Base-by-base conservation (phyloP, 768 basidiomycete species). In the Boletus speciosus region DNA sequence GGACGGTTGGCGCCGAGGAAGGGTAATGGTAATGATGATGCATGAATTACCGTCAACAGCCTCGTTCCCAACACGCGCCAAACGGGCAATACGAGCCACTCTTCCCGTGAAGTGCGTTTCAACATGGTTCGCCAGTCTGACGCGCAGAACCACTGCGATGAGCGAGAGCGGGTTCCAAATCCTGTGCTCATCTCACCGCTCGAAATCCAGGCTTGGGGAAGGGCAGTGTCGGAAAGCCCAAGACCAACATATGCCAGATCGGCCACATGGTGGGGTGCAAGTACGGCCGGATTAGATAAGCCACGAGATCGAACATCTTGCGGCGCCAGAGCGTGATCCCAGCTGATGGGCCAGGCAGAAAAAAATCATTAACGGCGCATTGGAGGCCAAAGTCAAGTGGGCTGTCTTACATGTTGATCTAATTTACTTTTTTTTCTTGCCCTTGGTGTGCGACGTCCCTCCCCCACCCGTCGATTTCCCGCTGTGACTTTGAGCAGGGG, bases 341-440 rank as follows among this genome's bases (percentile, higher is more conserved):
- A 54, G 47, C 52, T 59, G 56, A 60, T 54, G 58, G 42, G 55
- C 32, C 49, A 56, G 60, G 59, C 55, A 50, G 25, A 54, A 55
- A 47, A 48, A 55, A 57, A 57, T 43, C 55, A 67, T 65, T 62
- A 69, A 68, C 53, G 41, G 52, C 35, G 45, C 50, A 45, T 60
- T 59, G 51, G 32, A 52, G 49, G 46, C 38, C 40, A 58, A 53
- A 64, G 49, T 51, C 61, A 51, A 58, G 36, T 27, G 55, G 49
- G 53, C 54, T 16, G 54, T 51, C 62, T 63, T 49, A 60, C 63
- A 62, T 51, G 59, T 58, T 34, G 44, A 54, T 56, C 63, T 70
- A 63, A 68, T 64, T 68, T 78, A 86, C 74, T 81, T 85, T 73
- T 80, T 85, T 76, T 85, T 88, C 76, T 84, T 88, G 47, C 81